Evolutionary conservation across 176 grass and related monocot species (phyloP), one percentile per base, ranked within the genome.

Genomic region (Rhynchospora breviuscula): DNA sequence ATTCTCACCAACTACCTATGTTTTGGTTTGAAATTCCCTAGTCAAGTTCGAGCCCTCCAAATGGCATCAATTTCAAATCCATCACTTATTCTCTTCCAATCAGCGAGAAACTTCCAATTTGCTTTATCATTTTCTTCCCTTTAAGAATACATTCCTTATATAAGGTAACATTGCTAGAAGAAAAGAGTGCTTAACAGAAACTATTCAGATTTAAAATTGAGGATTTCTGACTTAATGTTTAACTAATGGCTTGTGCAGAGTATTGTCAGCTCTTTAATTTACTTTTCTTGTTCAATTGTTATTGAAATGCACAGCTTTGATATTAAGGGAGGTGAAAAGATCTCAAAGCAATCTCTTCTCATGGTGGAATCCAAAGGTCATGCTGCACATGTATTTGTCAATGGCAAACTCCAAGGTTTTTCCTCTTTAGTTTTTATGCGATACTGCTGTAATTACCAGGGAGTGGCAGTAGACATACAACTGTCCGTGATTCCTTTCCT

Each of bases 301-400:
- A 75, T 85, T 67, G 40, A 21, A 46, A 86, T 76, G 35, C 71
- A 17, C 91, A 99, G 93, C 87, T 91, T 99, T 85, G 23, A 68
- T 81, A 83, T 92, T 13, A 90, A 89, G 33, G 51, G 44, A 90
- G 88, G 77, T 85, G 90, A 95, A 84, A 78, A 63, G 26, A 83
- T 81, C 4, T 81, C 79, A 82, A 88, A 82, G 43, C 65, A 87
- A 80, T 84, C 84, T 81, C 17, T 89, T 86, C 88, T 97, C 19
- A 85, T 78, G 80, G 83, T 99, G 47, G 81, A 86, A 79, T 99
- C 96, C 9, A 85, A 91, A 87, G 96, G 96, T 72, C 96, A 99
- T 88, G 96, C 82, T 74, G 86, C 93, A 84, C 93, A 93, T 60
- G 83, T 79, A 88, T 99, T 99, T 88, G 75, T 95, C 81, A 99